Evolutionary conservation across 2,329 filamentous ascomycete genomes (phyloP).

Genomic region (Epichloe festucae): DNA sequence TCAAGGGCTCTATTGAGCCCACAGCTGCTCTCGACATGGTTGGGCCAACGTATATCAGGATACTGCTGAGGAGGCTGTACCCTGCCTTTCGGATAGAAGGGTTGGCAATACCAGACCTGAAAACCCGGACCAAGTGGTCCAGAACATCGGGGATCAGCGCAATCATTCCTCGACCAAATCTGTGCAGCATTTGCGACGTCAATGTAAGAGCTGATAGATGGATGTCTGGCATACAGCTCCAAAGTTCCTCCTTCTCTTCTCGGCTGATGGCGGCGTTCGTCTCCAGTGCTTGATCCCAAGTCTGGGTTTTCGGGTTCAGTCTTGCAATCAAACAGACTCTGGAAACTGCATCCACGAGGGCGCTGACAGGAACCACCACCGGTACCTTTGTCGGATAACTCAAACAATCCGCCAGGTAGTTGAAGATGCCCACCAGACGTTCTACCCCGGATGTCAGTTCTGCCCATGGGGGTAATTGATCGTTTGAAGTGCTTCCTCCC

Average conservation of each 20-base stretch:
- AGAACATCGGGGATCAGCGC: conserved; percentile 51
- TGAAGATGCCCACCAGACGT: conserved; percentile 53
- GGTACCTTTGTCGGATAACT: conserved; percentile 48
- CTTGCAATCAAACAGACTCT: conserved; percentile 55
- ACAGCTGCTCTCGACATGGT: conserved; percentile 54
- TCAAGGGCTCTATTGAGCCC: conserved; percentile 45
- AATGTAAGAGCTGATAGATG: conserved; percentile 60
- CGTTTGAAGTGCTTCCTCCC: conserved; percentile 31
- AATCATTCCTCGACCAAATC: conserved; percentile 44
- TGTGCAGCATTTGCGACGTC: conserved; percentile 40
- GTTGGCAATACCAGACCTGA: conserved; percentile 42
- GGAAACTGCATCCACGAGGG: conserved; percentile 54
- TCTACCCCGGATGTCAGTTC: conserved; percentile 64
- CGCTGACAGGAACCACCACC: conserved; percentile 54
- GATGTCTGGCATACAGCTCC: conserved; percentile 58
- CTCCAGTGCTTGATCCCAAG: conserved; percentile 39
- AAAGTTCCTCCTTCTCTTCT: conserved; percentile 72
- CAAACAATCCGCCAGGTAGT: conserved; percentile 51
- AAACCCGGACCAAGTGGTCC: conserved; percentile 60
- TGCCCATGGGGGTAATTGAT: conserved; percentile 54
- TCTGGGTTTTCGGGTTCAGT: conserved; percentile 33
- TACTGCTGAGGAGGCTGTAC: conserved; percentile 44
- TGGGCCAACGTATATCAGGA: conserved; percentile 51
- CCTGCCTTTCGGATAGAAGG: conserved; percentile 43
- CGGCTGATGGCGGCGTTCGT: conserved; percentile 60